These are phyloP conservation scores for Crinitomyces ghanaensis DNA, from an alignment of 805 yeast genomes.

Conservation along the genomic window DNA sequence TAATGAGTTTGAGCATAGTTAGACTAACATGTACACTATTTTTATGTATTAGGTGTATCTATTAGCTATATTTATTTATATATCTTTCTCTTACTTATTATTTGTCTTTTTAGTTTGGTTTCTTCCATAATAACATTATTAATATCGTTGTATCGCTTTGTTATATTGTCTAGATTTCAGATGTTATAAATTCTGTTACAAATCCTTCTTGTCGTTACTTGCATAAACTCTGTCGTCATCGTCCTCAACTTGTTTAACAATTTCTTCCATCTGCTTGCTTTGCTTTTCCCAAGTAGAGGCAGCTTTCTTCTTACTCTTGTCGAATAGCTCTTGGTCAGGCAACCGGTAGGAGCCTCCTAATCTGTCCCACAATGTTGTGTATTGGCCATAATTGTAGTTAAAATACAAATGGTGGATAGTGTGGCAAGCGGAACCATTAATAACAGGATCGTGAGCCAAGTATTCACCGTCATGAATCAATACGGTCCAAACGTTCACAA, in stretches of 20 bases:
- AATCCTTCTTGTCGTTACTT: slow-evolving; percentile 7
- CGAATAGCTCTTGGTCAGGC: slow-evolving; percentile 82
- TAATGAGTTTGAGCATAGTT: slow-evolving; percentile 12
- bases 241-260: slow-evolving; percentile 74
- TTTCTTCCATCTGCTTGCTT: slow-evolving; percentile 60
- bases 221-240: slow-evolving; percentile 60
- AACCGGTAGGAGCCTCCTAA: slow-evolving; percentile 85
- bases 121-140: too few relatives aligned
- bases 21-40: background rate
- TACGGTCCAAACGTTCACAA: slow-evolving; percentile 96
- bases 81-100: too few relatives aligned
- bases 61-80: too few relatives aligned
- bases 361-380: slow-evolving; percentile 97
- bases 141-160: too few relatives aligned
- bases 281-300: slow-evolving; percentile 59
- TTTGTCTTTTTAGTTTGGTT: too few relatives aligned
- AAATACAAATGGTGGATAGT: slow-evolving; percentile 94
- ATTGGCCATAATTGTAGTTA: slow-evolving; percentile 97
- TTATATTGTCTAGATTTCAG: too few relatives aligned
- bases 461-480: slow-evolving; percentile 98
- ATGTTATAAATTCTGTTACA: background rate
- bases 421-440: slow-evolving; percentile 98
- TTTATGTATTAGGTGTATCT: too few relatives aligned
- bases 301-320: slow-evolving; percentile 45
- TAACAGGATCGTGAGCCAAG: slow-evolving; percentile 81